Percentiles rank a stretch among this genome's conserved stretches.
Conservation (phyloP, 106 monocot species). For the Alisma plantagoaquatica region DNA sequence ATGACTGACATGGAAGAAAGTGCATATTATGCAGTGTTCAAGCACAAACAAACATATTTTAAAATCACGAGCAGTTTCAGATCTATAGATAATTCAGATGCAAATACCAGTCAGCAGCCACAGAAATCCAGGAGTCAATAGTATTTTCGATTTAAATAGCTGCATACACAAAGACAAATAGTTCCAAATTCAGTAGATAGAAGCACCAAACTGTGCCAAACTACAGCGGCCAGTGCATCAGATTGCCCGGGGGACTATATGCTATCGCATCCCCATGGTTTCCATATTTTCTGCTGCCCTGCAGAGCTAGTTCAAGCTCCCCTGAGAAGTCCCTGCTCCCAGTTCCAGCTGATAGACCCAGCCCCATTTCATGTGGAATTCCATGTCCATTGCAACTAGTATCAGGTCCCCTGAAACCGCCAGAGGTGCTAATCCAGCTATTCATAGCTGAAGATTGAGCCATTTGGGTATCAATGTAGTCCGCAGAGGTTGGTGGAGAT, state of each 20-base stretch:
- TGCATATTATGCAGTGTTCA: too few species aligned
- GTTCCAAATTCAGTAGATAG: too few species aligned
- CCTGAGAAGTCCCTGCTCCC: constrained; percentile 29
- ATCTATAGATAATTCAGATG: too few species aligned
- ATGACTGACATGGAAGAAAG: too few species aligned
- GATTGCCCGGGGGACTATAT: constrained; percentile 19
- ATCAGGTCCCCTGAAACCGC: constrained; percentile 20
- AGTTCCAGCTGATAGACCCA: constrained; percentile 9
- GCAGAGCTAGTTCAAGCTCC: constrained; percentile 54
- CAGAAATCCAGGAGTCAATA: too few species aligned
- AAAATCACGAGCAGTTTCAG: too few species aligned
- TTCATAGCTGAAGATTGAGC: constrained; percentile 7
- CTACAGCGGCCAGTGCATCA: constrained; percentile 63
- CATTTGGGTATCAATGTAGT: constrained; percentile 13
- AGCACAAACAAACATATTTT: too few species aligned
- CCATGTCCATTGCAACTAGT: constrained; percentile 10
- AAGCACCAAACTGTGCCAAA: too few species aligned
- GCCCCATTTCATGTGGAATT: constrained; percentile 20
- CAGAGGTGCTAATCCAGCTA: constrained; percentile 9
- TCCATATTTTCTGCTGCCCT: constrained; percentile 26
- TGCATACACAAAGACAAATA: too few species aligned
- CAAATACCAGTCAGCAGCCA: too few species aligned
- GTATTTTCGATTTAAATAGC: too few species aligned
- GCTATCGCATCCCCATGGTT: constrained; percentile 7
- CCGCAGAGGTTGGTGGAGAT: constrained; percentile 9